Base-by-base conservation (phyloP, 164 flowering plant species). In the Piper betle region DNA sequence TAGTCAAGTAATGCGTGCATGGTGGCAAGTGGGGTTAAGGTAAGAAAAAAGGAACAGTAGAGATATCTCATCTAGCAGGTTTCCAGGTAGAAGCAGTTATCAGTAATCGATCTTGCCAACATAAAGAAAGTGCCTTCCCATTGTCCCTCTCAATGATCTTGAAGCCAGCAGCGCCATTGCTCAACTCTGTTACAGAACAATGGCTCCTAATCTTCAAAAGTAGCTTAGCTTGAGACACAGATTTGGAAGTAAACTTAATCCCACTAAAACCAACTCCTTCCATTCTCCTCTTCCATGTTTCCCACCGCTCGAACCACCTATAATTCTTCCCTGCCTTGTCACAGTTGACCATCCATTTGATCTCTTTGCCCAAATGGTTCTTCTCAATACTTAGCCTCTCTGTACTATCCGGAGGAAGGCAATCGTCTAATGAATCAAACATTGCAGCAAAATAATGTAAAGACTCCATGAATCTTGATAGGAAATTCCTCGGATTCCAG, bases 401-500 rank as follows among this genome's bases (percentile, higher is more conserved):
- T 0, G 64, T 4, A 48, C 89, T 86, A 16, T 81, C 82, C 0
- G 67, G 39, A 0, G 89, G 87, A 2, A 84, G 83, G 50, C 87
- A 84, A 52, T 84, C 89, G 4, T 86, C 87, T 41, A 86, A 62
- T 0, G 87, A 84, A 64, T 84, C 93, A 25, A 84, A 86, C 84
- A 86, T 79, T 55, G 89, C 89, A 17, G 93, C 87, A 65, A 77
- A 84, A 62, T 81, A 80, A 48, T 84, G 86, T 61, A 86, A 62
- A n/a, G 89, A 84, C 64, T 84, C 89, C 80, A 84, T 82, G 67
- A 84, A 86, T 66, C 81, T 77, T 39, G 87, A 72, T 11, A 84
- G 52, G 72, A 86, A 81, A 60, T 75, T 84, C 66, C 75, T 60
- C 2, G 75, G 69, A 40, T 64, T 80, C 52, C 78, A 59, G 63